phyloP scores from a whole-genome alignment of 345 rosid species.

The Lagerstroemia speciosa region DNA sequence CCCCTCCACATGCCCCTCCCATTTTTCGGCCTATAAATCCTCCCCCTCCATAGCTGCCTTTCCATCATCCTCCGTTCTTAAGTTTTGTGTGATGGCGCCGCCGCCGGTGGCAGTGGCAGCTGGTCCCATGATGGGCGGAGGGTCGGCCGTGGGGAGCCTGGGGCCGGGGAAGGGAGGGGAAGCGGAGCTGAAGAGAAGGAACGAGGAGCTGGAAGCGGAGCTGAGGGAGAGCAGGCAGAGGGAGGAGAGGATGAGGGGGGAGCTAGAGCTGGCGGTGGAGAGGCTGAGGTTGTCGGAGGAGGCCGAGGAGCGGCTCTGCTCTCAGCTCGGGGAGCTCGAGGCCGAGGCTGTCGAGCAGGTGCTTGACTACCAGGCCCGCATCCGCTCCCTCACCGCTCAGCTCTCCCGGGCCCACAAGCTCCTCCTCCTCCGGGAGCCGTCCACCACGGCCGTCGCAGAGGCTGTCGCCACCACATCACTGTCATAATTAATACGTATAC shows the following conservation, averaged over 20 bases:
- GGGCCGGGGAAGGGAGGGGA: neutral
- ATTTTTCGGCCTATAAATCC: neutral
- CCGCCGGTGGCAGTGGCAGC: slow-evolving; percentile 6
- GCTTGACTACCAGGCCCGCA: slow-evolving; percentile 52
- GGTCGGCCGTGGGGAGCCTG: slow-evolving; percentile 4
- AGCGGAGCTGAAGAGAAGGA: slow-evolving; percentile 35
- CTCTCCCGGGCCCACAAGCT: slow-evolving; percentile 38
- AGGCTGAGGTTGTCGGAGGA: slow-evolving; percentile 65
- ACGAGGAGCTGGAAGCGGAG: slow-evolving; percentile 53
- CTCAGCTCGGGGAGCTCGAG: slow-evolving; percentile 81
- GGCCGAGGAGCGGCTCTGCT: slow-evolving; percentile 78
- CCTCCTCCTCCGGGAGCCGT: neutral
- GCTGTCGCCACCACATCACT: neutral
- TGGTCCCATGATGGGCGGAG: neutral
- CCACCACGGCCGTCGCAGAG: neutral
- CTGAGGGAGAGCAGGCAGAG: slow-evolving; percentile 34
- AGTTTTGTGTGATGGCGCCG: too few species aligned
- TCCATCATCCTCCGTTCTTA: neutral
- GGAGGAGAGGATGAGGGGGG: slow-evolving; percentile 44
- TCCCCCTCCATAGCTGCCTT: neutral
- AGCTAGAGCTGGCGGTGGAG: slow-evolving; percentile 39
- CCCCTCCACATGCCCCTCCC: neutral
- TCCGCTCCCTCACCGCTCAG: slow-evolving; percentile 51
- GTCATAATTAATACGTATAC: too few species aligned
- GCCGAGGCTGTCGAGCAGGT: slow-evolving; percentile 71